These are phyloP conservation scores for Ambrosia artemisiifolia DNA, from an alignment of 129 eudicot species.

Conservation along the genomic window DNA sequence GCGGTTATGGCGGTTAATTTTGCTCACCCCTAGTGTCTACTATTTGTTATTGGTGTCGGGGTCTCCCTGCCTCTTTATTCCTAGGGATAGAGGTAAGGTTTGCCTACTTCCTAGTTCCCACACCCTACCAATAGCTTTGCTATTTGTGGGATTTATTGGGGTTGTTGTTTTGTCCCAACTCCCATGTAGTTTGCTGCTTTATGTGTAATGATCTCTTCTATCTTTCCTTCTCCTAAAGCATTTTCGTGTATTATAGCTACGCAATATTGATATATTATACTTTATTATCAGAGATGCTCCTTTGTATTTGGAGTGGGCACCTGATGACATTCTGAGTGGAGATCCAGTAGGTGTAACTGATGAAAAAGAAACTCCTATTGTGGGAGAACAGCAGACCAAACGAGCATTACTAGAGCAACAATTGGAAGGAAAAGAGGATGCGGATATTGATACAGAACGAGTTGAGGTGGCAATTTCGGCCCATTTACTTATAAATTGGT, in stretches of 20 bases:
- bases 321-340: conserved; percentile 58
- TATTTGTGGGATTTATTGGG: too few species aligned
- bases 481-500: neutral
- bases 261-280: neutral
- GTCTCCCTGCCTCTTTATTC: too few species aligned
- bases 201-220: neutral
- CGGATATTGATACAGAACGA: conserved; percentile 73
- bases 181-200: neutral
- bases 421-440: conserved; percentile 48
- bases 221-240: conserved; percentile 1
- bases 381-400: conserved; percentile 53
- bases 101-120: too few species aligned
- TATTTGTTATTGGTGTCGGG: too few species aligned
- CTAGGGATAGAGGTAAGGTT: too few species aligned
- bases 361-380: conserved; percentile 21
- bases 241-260: neutral
- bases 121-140: too few species aligned
- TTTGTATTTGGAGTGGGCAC: conserved; percentile 96
- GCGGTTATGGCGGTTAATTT: too few species aligned
- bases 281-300: conserved; percentile 62
- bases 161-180: neutral
- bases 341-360: conserved; percentile 23
- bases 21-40: too few species aligned
- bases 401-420: conserved; percentile 59
- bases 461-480: conserved; percentile 43